Conservation (phyloP, 2,329 filamentous ascomycete genomes). For the Colletotrichum coccodes region DNA sequence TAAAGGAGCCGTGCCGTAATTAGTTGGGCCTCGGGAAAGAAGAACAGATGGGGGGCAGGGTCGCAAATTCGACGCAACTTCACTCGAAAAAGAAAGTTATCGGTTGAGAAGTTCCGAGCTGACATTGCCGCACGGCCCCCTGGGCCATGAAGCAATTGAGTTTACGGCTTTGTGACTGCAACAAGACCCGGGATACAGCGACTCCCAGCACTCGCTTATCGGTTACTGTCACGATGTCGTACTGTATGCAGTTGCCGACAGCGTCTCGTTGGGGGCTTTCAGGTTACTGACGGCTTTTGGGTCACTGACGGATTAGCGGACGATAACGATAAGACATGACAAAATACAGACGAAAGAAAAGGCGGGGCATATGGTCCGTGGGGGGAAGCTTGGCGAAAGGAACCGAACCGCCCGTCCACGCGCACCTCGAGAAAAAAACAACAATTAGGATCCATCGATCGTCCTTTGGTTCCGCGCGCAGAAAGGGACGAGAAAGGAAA, state of each 20-base stretch:
- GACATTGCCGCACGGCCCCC: not conserved
- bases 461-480: not conserved
- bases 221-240: not conserved
- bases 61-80: not conserved
- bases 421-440: constrained; percentile 19
- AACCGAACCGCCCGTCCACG: constrained; percentile 10
- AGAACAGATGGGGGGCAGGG: too few relatives aligned
- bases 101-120: not conserved
- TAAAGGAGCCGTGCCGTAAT: too few relatives aligned
- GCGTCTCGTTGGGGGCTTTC: not conserved
- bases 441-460: too few relatives aligned
- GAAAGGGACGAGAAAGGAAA: not conserved
- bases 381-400: constrained; percentile 18
- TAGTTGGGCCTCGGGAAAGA: too few relatives aligned
- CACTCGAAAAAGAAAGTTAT: not conserved
- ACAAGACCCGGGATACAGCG: not conserved
- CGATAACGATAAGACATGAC: not conserved
- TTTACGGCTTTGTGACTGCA: not conserved
- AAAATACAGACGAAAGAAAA: constrained; percentile 16
- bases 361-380: constrained; percentile 12
- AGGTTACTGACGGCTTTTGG: not conserved
- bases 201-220: not conserved
- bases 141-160: not conserved
- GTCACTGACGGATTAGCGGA: not conserved
- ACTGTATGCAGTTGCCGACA: not conserved